Percentiles rank a stretch among this genome's conserved stretches.
Evolutionary conservation across 495 filamentous ascomycete species (phyloP).

Genomic region (Alectoria sarmentosa): DNA sequence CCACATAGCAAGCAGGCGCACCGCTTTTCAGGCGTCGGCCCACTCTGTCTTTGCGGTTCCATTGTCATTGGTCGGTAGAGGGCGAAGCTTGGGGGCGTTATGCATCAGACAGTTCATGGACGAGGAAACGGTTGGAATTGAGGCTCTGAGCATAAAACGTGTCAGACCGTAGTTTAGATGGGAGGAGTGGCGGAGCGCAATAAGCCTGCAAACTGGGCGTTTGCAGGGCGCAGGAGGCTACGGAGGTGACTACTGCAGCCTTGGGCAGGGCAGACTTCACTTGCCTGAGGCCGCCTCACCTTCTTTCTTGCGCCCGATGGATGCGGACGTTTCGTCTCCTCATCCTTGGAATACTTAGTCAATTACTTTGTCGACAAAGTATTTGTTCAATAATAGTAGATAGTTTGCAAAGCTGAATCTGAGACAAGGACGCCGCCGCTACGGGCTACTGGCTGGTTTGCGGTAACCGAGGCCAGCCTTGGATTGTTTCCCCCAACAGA

Average conservation of each 20-base stretch:
- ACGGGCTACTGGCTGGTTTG: neutral
- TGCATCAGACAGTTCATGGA: neutral
- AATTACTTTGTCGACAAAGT: too few relatives aligned
- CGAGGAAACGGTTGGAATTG: neutral
- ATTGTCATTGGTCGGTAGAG: neutral
- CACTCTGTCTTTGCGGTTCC: neutral
- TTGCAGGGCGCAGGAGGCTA: neutral
- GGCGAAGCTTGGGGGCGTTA: neutral
- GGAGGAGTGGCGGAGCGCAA: neutral
- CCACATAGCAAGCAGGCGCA: neutral
- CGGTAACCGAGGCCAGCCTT: neutral
- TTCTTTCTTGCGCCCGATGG: neutral
- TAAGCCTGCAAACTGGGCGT: neutral
- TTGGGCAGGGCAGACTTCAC: conserved; percentile 2
- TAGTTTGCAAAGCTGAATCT: neutral
- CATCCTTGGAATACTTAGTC: neutral
- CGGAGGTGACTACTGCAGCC: neutral
- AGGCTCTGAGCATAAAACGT: neutral
- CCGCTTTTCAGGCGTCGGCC: neutral
- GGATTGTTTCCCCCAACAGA: neutral
- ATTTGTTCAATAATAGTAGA: too few relatives aligned
- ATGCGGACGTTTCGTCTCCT: neutral
- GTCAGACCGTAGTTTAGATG: neutral
- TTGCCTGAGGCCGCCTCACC: neutral
- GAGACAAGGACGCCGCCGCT: neutral